phyloP scores from a whole-genome alignment of 2,329 filamentous ascomycete species.

The Colletotrichum somersetense region DNA sequence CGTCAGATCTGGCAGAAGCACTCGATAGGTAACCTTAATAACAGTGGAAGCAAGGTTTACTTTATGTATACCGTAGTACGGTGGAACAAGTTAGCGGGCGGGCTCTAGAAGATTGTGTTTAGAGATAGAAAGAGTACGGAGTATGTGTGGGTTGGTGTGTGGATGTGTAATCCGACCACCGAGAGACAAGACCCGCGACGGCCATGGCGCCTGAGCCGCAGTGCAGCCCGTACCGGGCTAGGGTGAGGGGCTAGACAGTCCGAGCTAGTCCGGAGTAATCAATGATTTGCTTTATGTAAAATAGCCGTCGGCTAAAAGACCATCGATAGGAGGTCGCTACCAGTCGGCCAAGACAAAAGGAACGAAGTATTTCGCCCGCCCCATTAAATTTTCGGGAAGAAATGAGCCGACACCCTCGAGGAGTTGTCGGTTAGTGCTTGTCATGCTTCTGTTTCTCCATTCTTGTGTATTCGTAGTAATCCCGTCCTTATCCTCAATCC shows the following conservation, averaged over 20 bases:
- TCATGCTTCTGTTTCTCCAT: fast-evolving
- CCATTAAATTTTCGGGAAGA: neutral
- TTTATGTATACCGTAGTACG: neutral
- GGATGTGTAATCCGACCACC: slow-evolving; percentile 1
- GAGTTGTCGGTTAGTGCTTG: neutral
- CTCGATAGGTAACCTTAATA: too few species aligned
- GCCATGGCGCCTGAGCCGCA: neutral
- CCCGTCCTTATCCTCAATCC: neutral
- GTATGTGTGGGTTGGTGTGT: neutral
- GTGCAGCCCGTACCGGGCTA: neutral
- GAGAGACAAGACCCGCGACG: slow-evolving; percentile 4
- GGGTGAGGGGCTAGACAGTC: neutral
- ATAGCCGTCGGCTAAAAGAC: slow-evolving; percentile 11
- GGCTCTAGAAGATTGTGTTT: neutral
- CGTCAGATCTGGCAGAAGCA: too few species aligned
- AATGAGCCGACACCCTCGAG: neutral
- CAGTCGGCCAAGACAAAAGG: neutral
- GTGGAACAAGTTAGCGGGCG: neutral
- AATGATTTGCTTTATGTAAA: neutral
- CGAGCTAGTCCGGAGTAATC: neutral
- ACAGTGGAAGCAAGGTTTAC: too few species aligned
- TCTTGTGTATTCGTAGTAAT: too few species aligned
- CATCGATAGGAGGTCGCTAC: neutral
- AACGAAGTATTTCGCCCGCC: neutral
- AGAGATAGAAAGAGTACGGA: neutral